Evolutionary conservation across 2,329 filamentous ascomycete species (phyloP), one percentile per base, ranked within the genome.

Genomic region (Cladosporium sp.): DNA sequence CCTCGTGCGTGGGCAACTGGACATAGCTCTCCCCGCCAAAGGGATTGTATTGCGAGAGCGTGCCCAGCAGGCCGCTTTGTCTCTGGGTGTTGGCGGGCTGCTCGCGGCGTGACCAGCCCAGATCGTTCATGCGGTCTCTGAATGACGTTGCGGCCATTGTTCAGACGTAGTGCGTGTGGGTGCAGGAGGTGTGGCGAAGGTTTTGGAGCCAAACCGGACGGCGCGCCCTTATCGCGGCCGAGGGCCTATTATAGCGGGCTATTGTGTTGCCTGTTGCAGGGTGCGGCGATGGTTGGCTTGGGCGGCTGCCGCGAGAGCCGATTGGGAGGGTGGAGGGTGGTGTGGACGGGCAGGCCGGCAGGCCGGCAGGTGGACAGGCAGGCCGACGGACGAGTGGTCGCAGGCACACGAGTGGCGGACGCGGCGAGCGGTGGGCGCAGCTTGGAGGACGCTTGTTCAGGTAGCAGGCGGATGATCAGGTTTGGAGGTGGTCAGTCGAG

Each of bases 31-130:
- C 80, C 66, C 85, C 81, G 52, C 84, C 82, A 70, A 97, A 97
- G 0, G 92, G 92, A 71, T 96, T 97, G 62, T 91, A 72, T 54
- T 85, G 89, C 68, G 89, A 84, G 63, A 98, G 78, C 58, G 85
- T 89, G 51, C 88, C 87, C 56, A 96, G 71, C 52, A 97, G 76
- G 40, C 43, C 43, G 43, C 49, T 46, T 40, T 19, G 49, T 22
- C 48, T 40, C 14, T 28, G 89, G 86, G 57, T 82, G 84, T 65
- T 83, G 81, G 62, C 40, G 65, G 95, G 87, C 59, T 82, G 71
- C 54, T 90, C 86, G 66, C 92, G 83, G 63, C 92, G 86, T 66
- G 89, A 89, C 93, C 93, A 97, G 56, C 93, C 93, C 65, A 97
- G 74, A 55, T 89, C 93, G 77, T 89, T 95, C 78, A 97, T 90